Conservation (phyloP, 176 grass and related monocot species). For the Panicum miliaceum region DNA sequence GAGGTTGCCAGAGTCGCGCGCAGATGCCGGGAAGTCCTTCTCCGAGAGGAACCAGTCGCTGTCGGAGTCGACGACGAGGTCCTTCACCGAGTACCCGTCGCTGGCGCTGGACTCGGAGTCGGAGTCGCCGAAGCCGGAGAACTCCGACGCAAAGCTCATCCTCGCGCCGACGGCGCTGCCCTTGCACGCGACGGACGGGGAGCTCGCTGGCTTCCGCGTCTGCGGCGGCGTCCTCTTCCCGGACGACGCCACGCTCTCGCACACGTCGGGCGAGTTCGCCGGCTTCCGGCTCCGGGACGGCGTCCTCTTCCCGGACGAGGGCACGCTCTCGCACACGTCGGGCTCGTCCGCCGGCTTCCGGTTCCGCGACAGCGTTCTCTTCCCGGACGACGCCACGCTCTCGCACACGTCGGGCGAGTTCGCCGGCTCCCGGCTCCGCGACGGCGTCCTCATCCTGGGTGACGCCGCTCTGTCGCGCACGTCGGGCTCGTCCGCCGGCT, state of each 20-base stretch:
- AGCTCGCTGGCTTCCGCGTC: constrained; percentile 14
- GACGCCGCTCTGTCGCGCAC: constrained; percentile 29
- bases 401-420: background rate
- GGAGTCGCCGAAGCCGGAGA: constrained; percentile 67
- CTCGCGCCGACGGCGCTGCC: constrained; percentile 24
- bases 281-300: constrained; percentile 27
- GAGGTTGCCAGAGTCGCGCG: constrained; percentile 36
- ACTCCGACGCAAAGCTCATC: constrained; percentile 60
- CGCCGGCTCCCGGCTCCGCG: constrained; percentile 9
- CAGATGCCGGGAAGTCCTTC: constrained; percentile 48
- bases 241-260: background rate
- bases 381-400: constrained; percentile 8
- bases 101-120: constrained; percentile 84
- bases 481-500: constrained; percentile 25
- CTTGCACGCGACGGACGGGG: constrained; percentile 9
- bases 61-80: constrained; percentile 82
- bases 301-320: constrained; percentile 29
- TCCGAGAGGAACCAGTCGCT: constrained; percentile 88
- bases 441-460: constrained; percentile 19
- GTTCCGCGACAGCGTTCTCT: constrained; percentile 22
- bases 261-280: background rate
- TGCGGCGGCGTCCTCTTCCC: constrained; percentile 31
- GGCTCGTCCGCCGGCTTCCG: background rate
- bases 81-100: constrained; percentile 95
- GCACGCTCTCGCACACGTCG: background rate